Evolutionary conservation across 2,329 filamentous ascomycete species (phyloP).

Genomic region (Helotiales sp.): DNA sequence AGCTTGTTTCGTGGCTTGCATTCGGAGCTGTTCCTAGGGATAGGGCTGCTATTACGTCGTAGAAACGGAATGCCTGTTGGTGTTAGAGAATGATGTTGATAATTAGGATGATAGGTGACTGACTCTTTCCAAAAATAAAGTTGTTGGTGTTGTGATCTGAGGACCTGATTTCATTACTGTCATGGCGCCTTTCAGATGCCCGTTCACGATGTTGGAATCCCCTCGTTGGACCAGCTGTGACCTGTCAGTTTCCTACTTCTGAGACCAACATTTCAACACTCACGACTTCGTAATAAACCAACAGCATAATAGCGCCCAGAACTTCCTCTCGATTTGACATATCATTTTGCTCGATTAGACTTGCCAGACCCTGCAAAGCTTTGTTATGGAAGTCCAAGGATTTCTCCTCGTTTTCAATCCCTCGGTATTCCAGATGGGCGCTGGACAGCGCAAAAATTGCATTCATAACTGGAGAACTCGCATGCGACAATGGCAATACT

Average conservation of each 20-base stretch:
- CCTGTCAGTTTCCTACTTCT: constrained; percentile 42
- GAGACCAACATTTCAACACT: constrained; percentile 36
- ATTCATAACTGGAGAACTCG: constrained; percentile 69
- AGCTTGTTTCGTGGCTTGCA: constrained; percentile 54
- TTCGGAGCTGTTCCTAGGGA: constrained; percentile 64
- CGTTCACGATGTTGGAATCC: constrained; percentile 63
- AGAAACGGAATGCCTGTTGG: constrained; percentile 64
- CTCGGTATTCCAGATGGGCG: constrained; percentile 77
- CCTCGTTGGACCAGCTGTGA: constrained; percentile 63
- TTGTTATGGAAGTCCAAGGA: constrained; percentile 64
- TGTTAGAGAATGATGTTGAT: constrained; percentile 43
- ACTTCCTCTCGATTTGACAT: constrained; percentile 61
- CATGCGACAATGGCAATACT: constrained; percentile 62
- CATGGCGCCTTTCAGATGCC: constrained; percentile 65
- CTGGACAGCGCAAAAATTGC: constrained; percentile 84
- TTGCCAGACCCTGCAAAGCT: constrained; percentile 62
- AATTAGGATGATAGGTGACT: constrained; percentile 21
- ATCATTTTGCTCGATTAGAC: constrained; percentile 59
- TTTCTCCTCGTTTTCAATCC: constrained; percentile 56
- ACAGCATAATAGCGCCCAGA: constrained; percentile 63
- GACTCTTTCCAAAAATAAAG: constrained; percentile 64
- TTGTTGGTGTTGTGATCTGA: constrained; percentile 54
- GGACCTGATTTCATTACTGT: constrained; percentile 61
- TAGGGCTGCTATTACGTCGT: constrained; percentile 67
- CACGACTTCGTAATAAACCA: constrained; percentile 69